Percentiles rank a stretch among this genome's conserved stretches.
These are phyloP conservation scores for Elsinoe fawcettii DNA, from an alignment of 2,329 filamentous ascomycete species.

Conservation along the genomic window DNA sequence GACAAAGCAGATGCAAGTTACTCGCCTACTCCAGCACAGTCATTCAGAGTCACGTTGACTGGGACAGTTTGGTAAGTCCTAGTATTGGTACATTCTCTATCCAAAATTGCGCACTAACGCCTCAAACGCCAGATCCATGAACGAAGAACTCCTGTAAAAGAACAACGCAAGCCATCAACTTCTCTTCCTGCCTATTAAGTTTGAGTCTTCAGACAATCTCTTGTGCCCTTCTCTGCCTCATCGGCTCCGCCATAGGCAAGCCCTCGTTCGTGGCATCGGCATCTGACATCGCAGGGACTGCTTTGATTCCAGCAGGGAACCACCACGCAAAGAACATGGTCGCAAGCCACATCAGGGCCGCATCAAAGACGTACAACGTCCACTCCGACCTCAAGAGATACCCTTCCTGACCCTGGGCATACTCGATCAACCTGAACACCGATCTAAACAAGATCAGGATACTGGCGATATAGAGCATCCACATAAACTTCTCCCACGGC, in stretches of 20 bases:
- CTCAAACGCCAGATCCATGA: too few relatives aligned
- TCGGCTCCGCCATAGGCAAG: not conserved
- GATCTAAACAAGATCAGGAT: conserved; percentile 43
- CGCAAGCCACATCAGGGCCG: conserved; percentile 22
- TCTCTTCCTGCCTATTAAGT: too few relatives aligned
- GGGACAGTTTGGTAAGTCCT: too few relatives aligned
- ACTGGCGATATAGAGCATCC: conserved; percentile 38
- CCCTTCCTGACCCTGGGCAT: conserved; percentile 37
- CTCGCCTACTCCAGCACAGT: too few relatives aligned
- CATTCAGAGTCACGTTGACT: too few relatives aligned
- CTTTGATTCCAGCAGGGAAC: conserved; percentile 19
- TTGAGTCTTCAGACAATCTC: not conserved
- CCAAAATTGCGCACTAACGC: too few relatives aligned
- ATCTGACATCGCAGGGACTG: not conserved
- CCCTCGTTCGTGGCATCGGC: not conserved
- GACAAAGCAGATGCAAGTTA: too few relatives aligned
- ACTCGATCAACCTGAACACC: conserved; percentile 45
- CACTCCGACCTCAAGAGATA: conserved; percentile 39
- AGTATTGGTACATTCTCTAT: too few relatives aligned
- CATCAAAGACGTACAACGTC: conserved; percentile 31
- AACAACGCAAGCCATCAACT: too few relatives aligned
- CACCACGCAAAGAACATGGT: conserved; percentile 21
- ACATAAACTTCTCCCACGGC: conserved; percentile 34
- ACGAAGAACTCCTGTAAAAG: too few relatives aligned
- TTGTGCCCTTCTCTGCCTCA: not conserved